Base-by-base conservation (phyloP, 257 asterid genomes). In the Leptodermis oblonga region DNA sequence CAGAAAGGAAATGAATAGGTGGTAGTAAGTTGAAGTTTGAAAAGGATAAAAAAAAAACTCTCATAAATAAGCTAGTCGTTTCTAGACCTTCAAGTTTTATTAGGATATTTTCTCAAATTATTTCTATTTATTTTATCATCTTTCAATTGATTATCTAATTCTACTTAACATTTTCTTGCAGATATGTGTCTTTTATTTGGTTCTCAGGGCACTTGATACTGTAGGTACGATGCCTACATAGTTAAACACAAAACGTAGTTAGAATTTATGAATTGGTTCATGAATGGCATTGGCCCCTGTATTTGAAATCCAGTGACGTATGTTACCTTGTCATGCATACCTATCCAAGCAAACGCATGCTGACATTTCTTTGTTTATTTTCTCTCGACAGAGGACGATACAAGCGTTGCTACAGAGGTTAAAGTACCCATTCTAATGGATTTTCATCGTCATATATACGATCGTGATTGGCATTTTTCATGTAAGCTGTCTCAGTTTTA, bases 131-230 rank as follows among this genome's bases (percentile, higher is more conserved):
- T 30, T 64, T 25, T 52, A 15, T 15, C 41, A 12, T 34, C 31
- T 10, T 37, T 13, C 0, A 20, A 30, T 52, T 68, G 52, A 53
- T 39, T 36, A 7, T 37, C 26, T 22, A 8, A 71, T 31, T 31
- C 63, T 62, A n/a, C 26, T 25, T 65, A 8, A 22, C 14, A 64
- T 70, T 42, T 45, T 59, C 61, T 83, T 72, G 69, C 96, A 94
- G 99, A 78, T 94, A 54, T 91, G 99, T 84, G 82, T 94, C 72
- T 94, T 94, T 79, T 94, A 94, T 84, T 79, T 94, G 95, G 99
- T 94, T 75, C 99, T 94, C 72, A 86, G 99, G 59, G 99, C 93
- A 20, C 97, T 94, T 36, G 99, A 94, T 80, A 94, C 97, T 65
- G 96, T 94, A 75, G 99, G 99, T 94, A 87, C 73, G 96, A 42